phyloP scores from a whole-genome alignment of 441 rosid genomes.

The Brassica balearica region DNA sequence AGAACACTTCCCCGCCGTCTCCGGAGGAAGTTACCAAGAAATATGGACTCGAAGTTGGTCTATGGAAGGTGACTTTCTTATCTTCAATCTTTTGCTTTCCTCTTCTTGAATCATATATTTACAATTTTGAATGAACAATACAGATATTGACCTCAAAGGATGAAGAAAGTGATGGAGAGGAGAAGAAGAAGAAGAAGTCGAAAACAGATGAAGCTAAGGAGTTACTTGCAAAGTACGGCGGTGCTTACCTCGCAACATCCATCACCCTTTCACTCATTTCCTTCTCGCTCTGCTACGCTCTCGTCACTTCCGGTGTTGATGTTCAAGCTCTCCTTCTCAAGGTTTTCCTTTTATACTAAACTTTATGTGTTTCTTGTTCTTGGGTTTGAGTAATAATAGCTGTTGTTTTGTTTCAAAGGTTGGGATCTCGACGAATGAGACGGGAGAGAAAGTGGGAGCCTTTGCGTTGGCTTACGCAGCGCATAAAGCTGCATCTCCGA shows the following conservation, averaged over 20 bases:
- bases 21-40: constrained; percentile 80
- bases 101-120: no score
- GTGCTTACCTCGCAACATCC: constrained; percentile 93
- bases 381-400: background rate
- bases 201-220: constrained; percentile 83
- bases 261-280: constrained; percentile 86
- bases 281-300: constrained; percentile 73
- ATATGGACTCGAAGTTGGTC: constrained; percentile 91
- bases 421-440: constrained; percentile 70
- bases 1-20: constrained; percentile 31
- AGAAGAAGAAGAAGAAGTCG: constrained; percentile 59
- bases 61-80: constrained; percentile 68
- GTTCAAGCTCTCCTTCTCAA: constrained; percentile 74
- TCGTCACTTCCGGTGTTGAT: constrained; percentile 73
- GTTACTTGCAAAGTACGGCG: constrained; percentile 84
- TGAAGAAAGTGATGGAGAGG: constrained; percentile 50
- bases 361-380: constrained; percentile 1
- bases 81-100: background rate
- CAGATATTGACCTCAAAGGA: constrained; percentile 59
- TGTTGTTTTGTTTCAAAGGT: constrained; percentile 48
- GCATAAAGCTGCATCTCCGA: constrained; percentile 95
- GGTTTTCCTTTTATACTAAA: constrained; percentile 45
- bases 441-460: constrained; percentile 86
- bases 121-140: background rate
- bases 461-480: constrained; percentile 93